Conservation (phyloP, 352 stramenopile genomes). For the Bremia lactucae region DNA sequence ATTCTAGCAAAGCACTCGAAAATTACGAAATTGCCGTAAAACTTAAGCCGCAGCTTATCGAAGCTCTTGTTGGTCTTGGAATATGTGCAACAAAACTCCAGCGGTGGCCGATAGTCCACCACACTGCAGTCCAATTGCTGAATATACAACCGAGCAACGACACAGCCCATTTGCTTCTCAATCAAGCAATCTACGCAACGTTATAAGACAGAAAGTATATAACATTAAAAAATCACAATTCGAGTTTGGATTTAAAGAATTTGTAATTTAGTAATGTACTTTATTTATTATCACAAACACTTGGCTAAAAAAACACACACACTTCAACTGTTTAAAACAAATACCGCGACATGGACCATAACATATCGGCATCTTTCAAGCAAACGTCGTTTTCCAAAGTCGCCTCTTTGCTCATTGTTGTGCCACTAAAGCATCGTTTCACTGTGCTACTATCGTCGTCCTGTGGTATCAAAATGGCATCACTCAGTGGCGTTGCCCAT, state of each 20-base stretch:
- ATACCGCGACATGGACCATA: conserved; percentile 43
- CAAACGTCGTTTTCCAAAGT: conserved; percentile 39
- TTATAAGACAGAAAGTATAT: conserved; percentile 21
- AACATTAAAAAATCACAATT: too few species aligned
- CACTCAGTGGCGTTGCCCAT: conserved; percentile 23
- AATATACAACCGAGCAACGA: conserved; percentile 60
- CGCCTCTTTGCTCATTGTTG: conserved; percentile 16
- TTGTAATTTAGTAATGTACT: too few species aligned
- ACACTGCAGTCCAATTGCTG: conserved; percentile 40
- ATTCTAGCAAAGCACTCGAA: conserved; percentile 33
- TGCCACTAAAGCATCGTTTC: conserved; percentile 24
- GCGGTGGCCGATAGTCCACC: conserved; percentile 50
- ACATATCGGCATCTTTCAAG: conserved; percentile 40
- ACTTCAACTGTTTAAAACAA: conserved; percentile 32
- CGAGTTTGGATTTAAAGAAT: too few species aligned
- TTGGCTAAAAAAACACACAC: conserved; percentile 20
- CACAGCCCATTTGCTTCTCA: conserved; percentile 41
- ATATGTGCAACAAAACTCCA: conserved; percentile 61
- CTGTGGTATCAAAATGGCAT: conserved; percentile 22
- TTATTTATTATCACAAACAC: conserved; percentile 17
- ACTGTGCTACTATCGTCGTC: conserved; percentile 16
- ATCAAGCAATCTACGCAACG: conserved; percentile 50
- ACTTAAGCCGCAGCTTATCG: conserved; percentile 57
- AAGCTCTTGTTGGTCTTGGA: conserved; percentile 61
- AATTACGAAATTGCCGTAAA: conserved; percentile 55